Evolutionary conservation across 1,139 yeast species (phyloP).

Genomic region (Tardiomyces blankii): DNA sequence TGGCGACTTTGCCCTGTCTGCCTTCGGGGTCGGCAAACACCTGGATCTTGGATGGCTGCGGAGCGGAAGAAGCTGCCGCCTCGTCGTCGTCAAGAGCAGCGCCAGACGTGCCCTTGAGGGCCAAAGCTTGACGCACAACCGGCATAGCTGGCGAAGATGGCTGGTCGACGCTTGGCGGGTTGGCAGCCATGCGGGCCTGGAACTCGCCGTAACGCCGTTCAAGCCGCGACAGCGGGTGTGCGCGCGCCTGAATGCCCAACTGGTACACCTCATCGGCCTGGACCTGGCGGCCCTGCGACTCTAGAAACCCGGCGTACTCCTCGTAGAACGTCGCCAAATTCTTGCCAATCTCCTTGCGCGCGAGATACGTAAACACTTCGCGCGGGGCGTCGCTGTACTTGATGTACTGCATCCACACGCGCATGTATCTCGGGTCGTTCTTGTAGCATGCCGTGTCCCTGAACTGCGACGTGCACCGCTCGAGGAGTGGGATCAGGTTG

Average conservation of each 20-base stretch:
- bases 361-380: constrained; percentile 63
- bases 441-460: constrained; percentile 56
- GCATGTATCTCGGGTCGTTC: constrained; percentile 71
- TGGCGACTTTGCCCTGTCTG: constrained; percentile 7
- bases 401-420: constrained; percentile 71
- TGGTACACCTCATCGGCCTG: constrained; percentile 59
- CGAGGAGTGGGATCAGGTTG: constrained; percentile 55
- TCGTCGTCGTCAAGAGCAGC: constrained; percentile 12
- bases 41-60: constrained; percentile 13
- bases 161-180: constrained; percentile 21
- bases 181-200: constrained; percentile 24
- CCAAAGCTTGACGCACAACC: constrained; percentile 7
- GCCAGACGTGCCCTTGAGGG: constrained; percentile 6
- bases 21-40: constrained; percentile 22
- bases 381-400: constrained; percentile 58
- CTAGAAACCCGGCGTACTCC: constrained; percentile 62
- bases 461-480: constrained; percentile 61
- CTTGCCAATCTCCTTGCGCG: constrained; percentile 62
- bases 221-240: constrained; percentile 55
- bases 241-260: constrained; percentile 47
- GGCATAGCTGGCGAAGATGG: constrained; percentile 24
- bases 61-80: background rate
- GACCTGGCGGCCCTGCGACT: constrained; percentile 34
- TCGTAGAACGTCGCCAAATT: constrained; percentile 66
- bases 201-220: constrained; percentile 40